Conservation (phyloP, 2,329 filamentous ascomycete genomes). For the Colletotrichum plurivorum region DNA sequence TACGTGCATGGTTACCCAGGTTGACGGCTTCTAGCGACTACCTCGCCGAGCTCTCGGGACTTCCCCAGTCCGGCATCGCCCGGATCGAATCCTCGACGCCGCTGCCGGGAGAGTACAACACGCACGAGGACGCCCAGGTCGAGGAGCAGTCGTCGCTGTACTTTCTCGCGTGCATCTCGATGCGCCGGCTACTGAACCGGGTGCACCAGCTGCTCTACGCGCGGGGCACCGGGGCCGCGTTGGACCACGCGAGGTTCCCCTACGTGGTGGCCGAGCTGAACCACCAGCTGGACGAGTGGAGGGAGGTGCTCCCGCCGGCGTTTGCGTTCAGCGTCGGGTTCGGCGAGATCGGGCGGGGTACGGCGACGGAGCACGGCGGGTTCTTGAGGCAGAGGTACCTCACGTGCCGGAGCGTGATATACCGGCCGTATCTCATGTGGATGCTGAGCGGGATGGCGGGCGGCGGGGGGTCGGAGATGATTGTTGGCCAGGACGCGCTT, state of each 20-base stretch:
- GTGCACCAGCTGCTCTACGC: slow-evolving; percentile 66
- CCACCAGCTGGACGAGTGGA: slow-evolving; percentile 65
- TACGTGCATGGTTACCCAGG: not conserved
- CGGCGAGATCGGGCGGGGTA: slow-evolving; percentile 38
- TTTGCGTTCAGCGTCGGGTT: slow-evolving; percentile 57
- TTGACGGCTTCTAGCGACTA: slow-evolving; percentile 57
- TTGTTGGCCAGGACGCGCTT: slow-evolving; percentile 51
- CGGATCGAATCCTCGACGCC: slow-evolving; percentile 65
- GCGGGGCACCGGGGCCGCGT: slow-evolving; percentile 57
- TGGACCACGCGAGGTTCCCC: slow-evolving; percentile 61
- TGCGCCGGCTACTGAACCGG: slow-evolving; percentile 62
- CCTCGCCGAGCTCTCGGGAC: slow-evolving; percentile 64
- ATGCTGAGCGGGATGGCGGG: slow-evolving; percentile 57
- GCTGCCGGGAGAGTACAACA: slow-evolving; percentile 62
- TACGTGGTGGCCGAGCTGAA: slow-evolving; percentile 63
- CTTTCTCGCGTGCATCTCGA: slow-evolving; percentile 67
- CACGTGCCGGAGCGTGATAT: slow-evolving; percentile 66
- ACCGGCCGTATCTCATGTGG: slow-evolving; percentile 66
- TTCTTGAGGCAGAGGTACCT: slow-evolving; percentile 66
- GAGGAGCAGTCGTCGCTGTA: slow-evolving; percentile 66
- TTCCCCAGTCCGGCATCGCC: slow-evolving; percentile 65
- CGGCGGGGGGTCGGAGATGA: slow-evolving; percentile 44
- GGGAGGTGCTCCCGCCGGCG: slow-evolving; percentile 59
- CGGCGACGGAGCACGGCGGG: slow-evolving; percentile 58
- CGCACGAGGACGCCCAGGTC: slow-evolving; percentile 54